Evolutionary conservation across 2,329 filamentous ascomycete species (phyloP).

Genomic region (Fusarium pseudoanthophilum): DNA sequence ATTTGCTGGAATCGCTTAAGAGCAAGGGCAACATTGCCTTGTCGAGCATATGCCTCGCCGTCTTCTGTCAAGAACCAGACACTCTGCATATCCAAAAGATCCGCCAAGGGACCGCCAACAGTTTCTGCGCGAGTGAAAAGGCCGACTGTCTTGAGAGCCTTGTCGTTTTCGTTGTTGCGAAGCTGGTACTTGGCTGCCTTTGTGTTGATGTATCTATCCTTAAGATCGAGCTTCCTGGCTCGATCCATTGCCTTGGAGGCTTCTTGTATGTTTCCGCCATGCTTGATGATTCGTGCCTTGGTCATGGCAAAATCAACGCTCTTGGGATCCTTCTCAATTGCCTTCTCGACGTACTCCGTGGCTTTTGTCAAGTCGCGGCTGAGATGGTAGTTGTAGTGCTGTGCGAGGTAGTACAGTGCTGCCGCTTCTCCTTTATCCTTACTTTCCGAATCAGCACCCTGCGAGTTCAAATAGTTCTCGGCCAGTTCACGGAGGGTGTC

Average conservation of each 20-base stretch:
- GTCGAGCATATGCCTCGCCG: conserved; percentile 86
- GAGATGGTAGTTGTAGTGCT: conserved; percentile 94
- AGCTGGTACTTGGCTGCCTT: conserved; percentile 98
- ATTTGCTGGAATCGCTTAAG: conserved; percentile 92
- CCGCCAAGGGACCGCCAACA: conserved; percentile 85
- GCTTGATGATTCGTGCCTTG: conserved; percentile 94
- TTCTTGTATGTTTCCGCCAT: conserved; percentile 80
- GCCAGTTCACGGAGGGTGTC: conserved; percentile 79
- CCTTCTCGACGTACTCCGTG: conserved; percentile 82
- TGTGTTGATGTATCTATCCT: conserved; percentile 97
- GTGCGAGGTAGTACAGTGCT: conserved; percentile 91
- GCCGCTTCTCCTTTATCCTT: conserved; percentile 76
- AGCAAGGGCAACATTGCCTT: conserved; percentile 84
- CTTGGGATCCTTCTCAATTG: conserved; percentile 80
- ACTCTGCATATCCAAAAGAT: conserved; percentile 98
- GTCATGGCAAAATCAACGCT: conserved; percentile 95
- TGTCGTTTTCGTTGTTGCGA: conserved; percentile 89
- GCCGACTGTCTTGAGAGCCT: conserved; percentile 86
- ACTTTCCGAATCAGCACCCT: conserved; percentile 60
- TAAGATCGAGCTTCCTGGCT: conserved; percentile 85
- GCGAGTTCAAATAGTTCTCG: conserved; percentile 77
- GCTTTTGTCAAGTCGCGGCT: conserved; percentile 88
- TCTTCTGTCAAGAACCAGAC: conserved; percentile 98
- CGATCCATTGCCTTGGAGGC: conserved; percentile 90
- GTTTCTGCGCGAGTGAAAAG: conserved; percentile 95